Conservation (phyloP, 352 stramenopile genomes). For the Halophytophthora batemanensis region DNA sequence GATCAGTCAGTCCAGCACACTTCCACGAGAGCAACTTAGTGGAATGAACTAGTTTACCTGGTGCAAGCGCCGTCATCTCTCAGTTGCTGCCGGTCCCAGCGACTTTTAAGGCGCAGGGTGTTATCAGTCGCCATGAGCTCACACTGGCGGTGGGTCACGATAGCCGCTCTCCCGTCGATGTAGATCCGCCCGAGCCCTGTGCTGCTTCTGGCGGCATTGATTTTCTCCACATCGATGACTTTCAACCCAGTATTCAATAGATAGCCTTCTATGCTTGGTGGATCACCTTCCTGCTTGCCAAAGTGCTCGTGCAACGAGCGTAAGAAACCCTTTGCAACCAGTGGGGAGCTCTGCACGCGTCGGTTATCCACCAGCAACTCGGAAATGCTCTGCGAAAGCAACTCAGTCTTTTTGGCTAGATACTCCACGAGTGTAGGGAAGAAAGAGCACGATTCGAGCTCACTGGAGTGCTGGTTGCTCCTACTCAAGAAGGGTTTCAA, state of each 20-base stretch:
- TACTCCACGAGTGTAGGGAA: conserved; percentile 14
- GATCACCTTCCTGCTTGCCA: conserved; percentile 5
- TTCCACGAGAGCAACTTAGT: background rate
- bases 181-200: conserved; percentile 16
- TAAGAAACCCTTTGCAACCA: conserved; percentile 5
- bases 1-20: background rate
- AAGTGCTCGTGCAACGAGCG: conserved; percentile 6
- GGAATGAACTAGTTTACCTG: conserved; percentile 5
- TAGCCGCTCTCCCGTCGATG: conserved; percentile 7
- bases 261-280: conserved; percentile 1
- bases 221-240: conserved; percentile 22
- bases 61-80: conserved; percentile 1
- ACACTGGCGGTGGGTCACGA: conserved; percentile 16
- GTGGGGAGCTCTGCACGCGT: background rate
- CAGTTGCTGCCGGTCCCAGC: conserved; percentile 10
- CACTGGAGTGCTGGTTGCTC: conserved; percentile 5
- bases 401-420: conserved; percentile 9
- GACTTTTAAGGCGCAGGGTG: conserved; percentile 5
- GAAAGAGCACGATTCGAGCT: conserved; percentile 13
- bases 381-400: conserved; percentile 14
- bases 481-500: conserved; percentile 8
- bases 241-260: conserved; percentile 10
- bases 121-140: conserved; percentile 10
- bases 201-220: conserved; percentile 14
- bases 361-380: background rate